Percentiles rank a stretch among this genome's conserved stretches.
Evolutionary conservation across 31 red algal species (phyloP).

Genomic region (Asparagopsis taxiformis): DNA sequence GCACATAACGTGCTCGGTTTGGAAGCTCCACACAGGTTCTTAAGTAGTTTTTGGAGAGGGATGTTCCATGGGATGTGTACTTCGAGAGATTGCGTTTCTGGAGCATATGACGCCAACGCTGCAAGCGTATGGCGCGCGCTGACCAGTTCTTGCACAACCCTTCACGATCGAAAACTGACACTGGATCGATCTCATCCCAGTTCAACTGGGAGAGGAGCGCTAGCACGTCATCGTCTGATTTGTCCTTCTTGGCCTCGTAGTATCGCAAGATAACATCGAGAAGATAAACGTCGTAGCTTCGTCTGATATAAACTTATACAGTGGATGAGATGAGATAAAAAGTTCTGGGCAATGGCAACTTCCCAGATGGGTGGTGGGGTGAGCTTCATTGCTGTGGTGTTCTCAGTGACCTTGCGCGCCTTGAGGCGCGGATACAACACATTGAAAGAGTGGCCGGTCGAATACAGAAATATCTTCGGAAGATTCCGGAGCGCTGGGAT

Average conservation of each 20-base stretch:
- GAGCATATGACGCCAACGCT: conserved; percentile 41
- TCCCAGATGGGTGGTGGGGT: conserved; percentile 41
- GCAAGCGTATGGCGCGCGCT: conserved; percentile 34
- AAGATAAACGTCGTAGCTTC: too few species aligned
- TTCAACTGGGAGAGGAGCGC: conserved; percentile 48
- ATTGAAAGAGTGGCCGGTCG: conserved; percentile 56
- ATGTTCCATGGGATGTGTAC: conserved; percentile 75
- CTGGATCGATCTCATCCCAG: conserved; percentile 61
- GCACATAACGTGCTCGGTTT: conserved; percentile 66
- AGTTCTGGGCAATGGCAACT: conserved; percentile 39
- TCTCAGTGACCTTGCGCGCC: conserved; percentile 15
- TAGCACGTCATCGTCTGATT: conserved; percentile 14
- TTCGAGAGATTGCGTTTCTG: conserved; percentile 55
- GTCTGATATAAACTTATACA: too few species aligned
- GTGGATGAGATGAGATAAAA: conserved; percentile 63
- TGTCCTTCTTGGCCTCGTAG: conserved; percentile 33
- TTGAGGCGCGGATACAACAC: conserved; percentile 55
- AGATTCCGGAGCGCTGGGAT: conserved; percentile 46
- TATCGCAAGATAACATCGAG: too few species aligned
- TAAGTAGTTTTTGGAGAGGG: conserved; percentile 56
- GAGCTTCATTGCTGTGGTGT: not conserved
- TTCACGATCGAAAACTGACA: conserved; percentile 18
- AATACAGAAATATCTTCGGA: conserved; percentile 73
- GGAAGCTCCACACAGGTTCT: conserved; percentile 52
- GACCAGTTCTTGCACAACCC: conserved; percentile 38